These are phyloP conservation scores for Suhomyces maxii DNA, from an alignment of 1,139 yeast genomes.

Conservation along the genomic window DNA sequence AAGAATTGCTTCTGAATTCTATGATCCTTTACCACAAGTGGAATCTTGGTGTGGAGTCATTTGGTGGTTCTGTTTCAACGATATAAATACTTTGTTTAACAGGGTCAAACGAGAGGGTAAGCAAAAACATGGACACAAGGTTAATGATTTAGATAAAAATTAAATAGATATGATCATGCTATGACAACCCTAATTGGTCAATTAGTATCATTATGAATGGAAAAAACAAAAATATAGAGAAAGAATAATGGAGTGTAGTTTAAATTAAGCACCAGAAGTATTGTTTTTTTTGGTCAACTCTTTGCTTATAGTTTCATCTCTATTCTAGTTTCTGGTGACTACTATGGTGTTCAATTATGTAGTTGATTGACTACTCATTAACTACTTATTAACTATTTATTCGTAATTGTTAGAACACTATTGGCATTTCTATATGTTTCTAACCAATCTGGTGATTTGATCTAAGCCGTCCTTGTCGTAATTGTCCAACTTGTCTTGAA, in stretches of 20 bases:
- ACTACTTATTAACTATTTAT: too few relatives aligned
- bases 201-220: too few relatives aligned
- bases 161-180: neutral
- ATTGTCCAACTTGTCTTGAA: constrained; percentile 52
- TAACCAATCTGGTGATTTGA: constrained; percentile 60
- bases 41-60: constrained; percentile 78
- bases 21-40: constrained; percentile 77
- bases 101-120: constrained; percentile 68
- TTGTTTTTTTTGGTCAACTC: too few relatives aligned
- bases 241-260: too few relatives aligned
- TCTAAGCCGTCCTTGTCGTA: constrained; percentile 48
- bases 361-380: too few relatives aligned
- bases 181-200: too few relatives aligned
- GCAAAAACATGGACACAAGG: constrained; percentile 37
- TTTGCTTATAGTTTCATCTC: too few relatives aligned
- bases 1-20: constrained; percentile 74
- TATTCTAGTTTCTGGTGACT: too few relatives aligned
- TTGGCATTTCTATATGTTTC: constrained; percentile 39
- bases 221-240: too few relatives aligned
- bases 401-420: neutral
- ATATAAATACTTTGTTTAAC: constrained; percentile 71
- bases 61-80: constrained; percentile 67
- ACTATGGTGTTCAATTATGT: too few relatives aligned
- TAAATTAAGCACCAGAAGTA: too few relatives aligned
- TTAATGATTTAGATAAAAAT: constrained; percentile 18